A percentile compares a stretch with the other conserved stretches of the same genome.
Evolutionary conservation across 1,284 basidiomycete species (phyloP).

Genomic region (Mycena sp.): DNA sequence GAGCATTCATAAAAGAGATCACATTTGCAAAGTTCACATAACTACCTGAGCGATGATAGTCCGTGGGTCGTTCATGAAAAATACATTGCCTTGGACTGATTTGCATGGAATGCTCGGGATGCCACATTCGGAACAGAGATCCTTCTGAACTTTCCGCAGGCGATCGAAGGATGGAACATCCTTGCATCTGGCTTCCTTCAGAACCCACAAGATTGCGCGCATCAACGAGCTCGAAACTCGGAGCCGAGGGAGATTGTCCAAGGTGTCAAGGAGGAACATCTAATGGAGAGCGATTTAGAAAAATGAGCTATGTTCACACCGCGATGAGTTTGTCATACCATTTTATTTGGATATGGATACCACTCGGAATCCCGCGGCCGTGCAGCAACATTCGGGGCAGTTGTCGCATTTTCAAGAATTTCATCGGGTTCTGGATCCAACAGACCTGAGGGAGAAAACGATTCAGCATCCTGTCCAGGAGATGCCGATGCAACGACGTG

Average conservation of each 20-base stretch:
- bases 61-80: slow-evolving; percentile 33
- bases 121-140: slow-evolving; percentile 28
- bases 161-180: slow-evolving; percentile 42
- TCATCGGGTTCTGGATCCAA: not conserved
- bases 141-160: slow-evolving; percentile 37
- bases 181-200: slow-evolving; percentile 34
- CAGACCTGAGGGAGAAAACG: not conserved
- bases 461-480: not conserved
- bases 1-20: not conserved
- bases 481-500: no score
- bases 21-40: not conserved
- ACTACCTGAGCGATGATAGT: slow-evolving; percentile 28
- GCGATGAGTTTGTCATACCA: not conserved
- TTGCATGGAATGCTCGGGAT: slow-evolving; percentile 34
- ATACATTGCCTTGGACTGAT: slow-evolving; percentile 41
- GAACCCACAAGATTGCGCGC: slow-evolving; percentile 41
- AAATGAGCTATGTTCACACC: not conserved
- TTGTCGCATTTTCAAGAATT: not conserved
- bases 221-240: slow-evolving; percentile 34
- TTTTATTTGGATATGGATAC: slow-evolving; percentile 11
- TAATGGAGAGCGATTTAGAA: not conserved
- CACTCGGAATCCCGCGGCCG: no score
- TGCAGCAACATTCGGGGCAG: not conserved
- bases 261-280: slow-evolving; percentile 23
- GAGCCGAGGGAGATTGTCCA: slow-evolving; percentile 18